Evolutionary conservation across 106 monocot genomes (phyloP).

Genomic region (Acorus calamus): DNA sequence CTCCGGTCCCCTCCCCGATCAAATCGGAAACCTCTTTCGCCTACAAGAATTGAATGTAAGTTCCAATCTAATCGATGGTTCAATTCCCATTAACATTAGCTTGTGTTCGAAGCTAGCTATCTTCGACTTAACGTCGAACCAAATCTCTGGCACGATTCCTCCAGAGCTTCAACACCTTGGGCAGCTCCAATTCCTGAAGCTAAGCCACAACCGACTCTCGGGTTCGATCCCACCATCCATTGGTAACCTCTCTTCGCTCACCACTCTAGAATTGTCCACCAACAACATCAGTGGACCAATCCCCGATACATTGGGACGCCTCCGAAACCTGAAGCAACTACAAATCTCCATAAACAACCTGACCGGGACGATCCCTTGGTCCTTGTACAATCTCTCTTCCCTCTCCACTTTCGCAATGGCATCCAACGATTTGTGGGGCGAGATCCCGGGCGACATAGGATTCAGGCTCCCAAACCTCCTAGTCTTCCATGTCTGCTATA

Average conservation of each 20-base stretch:
- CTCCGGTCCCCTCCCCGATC: slow-evolving; percentile 13
- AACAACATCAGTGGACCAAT: slow-evolving; percentile 21
- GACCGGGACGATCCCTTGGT: slow-evolving; percentile 16
- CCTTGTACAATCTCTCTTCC: slow-evolving; percentile 27
- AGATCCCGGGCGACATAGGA: slow-evolving; percentile 21
- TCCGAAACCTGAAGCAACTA: slow-evolving; percentile 9
- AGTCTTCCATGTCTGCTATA: slow-evolving; percentile 20
- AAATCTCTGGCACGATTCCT: slow-evolving; percentile 17
- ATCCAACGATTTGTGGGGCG: slow-evolving; percentile 22
- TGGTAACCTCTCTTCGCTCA: slow-evolving; percentile 28
- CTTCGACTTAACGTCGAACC: slow-evolving; percentile 20
- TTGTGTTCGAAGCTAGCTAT: slow-evolving; percentile 12
- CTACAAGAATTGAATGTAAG: slow-evolving; percentile 23
- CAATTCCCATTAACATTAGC: slow-evolving; percentile 16
- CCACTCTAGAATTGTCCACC: slow-evolving; percentile 22
- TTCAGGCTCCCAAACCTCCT: slow-evolving; percentile 21
- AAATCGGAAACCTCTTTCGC: slow-evolving; percentile 9
- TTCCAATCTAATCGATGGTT: slow-evolving; percentile 23
- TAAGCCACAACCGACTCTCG: slow-evolving; percentile 13
- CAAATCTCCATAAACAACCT: slow-evolving; percentile 23
- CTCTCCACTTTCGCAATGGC: slow-evolving; percentile 15
- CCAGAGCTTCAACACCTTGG: slow-evolving; percentile 1
- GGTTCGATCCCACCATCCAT: slow-evolving; percentile 20
- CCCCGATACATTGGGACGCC: slow-evolving; percentile 14
- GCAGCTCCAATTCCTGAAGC: slow-evolving; percentile 19